A percentile compares a stretch with the other conserved stretches of the same genome.
phyloP scores from a whole-genome alignment of 2,329 filamentous ascomycete species.

The Fusarium nematophilum region DNA sequence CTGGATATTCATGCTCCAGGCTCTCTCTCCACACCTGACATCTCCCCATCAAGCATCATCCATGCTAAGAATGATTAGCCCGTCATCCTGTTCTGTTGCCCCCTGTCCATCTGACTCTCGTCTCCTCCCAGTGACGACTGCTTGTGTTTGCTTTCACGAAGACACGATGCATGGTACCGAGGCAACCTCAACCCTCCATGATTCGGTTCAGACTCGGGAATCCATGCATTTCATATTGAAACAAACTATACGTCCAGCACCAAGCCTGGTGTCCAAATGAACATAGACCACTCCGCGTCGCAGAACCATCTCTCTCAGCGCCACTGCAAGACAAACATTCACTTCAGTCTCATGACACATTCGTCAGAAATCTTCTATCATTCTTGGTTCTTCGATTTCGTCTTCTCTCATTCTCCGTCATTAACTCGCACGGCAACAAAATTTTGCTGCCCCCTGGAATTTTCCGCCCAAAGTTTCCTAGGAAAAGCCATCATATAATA shows the following conservation, averaged over 20 bases:
- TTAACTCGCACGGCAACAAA: conserved; percentile 24
- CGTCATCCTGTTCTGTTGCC: not conserved
- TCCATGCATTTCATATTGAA: too few species aligned
- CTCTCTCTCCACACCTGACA: conserved; percentile 1
- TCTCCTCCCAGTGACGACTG: not conserved
- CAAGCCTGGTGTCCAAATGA: too few species aligned
- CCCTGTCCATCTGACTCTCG: not conserved
- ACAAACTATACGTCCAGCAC: too few species aligned
- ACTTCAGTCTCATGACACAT: not conserved
- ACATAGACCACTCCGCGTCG: too few species aligned
- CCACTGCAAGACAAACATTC: not conserved
- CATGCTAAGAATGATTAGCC: not conserved
- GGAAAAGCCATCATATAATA: conserved; percentile 26
- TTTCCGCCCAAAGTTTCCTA: conserved; percentile 11
- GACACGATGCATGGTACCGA: too few species aligned
- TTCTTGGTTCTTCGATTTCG: conserved; percentile 26
- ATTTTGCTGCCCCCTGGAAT: not conserved
- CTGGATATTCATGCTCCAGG: not conserved
- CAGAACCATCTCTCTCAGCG: too few species aligned
- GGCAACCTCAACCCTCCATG: too few species aligned
- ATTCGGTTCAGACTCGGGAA: too few species aligned
- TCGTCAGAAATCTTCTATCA: conserved; percentile 10
- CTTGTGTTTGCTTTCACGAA: too few species aligned
- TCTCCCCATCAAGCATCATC: conserved; percentile 1
- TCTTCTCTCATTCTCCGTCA: conserved; percentile 29